These are phyloP conservation scores for Mucor indicus DNA, from an alignment of 371 early-diverging fungal genomes.

Conservation along the genomic window DNA sequence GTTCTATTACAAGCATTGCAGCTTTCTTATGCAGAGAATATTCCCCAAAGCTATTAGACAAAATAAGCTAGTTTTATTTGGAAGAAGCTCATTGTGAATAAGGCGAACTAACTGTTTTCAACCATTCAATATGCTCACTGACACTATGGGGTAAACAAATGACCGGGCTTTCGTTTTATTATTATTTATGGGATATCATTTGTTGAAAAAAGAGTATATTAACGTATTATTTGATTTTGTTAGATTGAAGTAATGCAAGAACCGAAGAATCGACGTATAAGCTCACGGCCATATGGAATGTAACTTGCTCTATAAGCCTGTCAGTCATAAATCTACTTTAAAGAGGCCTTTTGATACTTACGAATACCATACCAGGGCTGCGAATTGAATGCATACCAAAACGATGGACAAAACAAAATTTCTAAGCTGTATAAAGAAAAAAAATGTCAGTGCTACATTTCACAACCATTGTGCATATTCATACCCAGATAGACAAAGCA, in stretches of 20 bases:
- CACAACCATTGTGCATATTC: conserved; percentile 1
- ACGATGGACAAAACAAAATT: conserved; percentile 66
- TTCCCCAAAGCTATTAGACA: no score
- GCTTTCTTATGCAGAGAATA: no score
- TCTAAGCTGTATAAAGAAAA: conserved; percentile 27
- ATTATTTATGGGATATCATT: no score
- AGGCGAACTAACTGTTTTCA: no score
- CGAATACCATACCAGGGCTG: conserved; percentile 86
- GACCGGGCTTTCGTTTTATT: no score
- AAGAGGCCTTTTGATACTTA: conserved; percentile 25
- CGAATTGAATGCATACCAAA: conserved; percentile 77
- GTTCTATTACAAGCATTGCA: no score
- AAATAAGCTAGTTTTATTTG: no score
- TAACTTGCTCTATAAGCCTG: conserved; percentile 47
- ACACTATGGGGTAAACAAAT: no score
- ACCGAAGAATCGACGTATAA: conserved; percentile 47
- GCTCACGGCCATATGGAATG: conserved; percentile 52
- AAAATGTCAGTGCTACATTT: background rate
- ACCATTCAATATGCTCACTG: no score
- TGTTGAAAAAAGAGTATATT: no score
- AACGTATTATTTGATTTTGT: background rate
- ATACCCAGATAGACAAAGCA: conserved; percentile 31
- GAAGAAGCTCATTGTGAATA: no score
- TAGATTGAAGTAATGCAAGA: conserved; percentile 50
- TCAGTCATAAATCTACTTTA: background rate